A percentile compares a stretch with the other conserved stretches of the same genome.
phyloP scores from a whole-genome alignment of 164 flowering plant species.

The Berberis thunbergii region DNA sequence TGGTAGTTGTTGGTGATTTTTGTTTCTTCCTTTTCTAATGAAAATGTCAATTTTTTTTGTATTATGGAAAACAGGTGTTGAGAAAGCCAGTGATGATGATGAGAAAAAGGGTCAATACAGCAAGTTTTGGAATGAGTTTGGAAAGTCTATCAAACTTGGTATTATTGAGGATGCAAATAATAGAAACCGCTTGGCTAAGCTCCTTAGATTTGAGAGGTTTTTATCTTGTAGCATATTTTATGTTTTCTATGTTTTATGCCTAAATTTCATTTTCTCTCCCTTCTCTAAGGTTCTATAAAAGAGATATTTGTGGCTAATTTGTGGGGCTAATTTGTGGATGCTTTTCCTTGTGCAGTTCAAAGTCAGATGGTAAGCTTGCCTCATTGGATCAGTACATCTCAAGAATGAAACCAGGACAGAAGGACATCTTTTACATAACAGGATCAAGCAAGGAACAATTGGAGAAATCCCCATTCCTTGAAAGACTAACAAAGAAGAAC shows the following conservation, averaged over 20 bases:
- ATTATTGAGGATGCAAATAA: conserved; percentile 93
- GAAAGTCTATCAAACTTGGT: conserved; percentile 93
- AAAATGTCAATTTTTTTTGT: no score
- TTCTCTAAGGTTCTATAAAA: no score
- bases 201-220: conserved; percentile 85
- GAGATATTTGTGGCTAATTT: no score
- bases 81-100: conserved; percentile 46
- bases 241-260: no score
- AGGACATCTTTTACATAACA: conserved; percentile 92
- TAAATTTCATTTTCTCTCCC: no score
- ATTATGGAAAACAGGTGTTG: conserved; percentile 19
- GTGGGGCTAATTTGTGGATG: no score
- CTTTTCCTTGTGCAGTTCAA: conserved; percentile 43
- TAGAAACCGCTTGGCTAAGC: conserved; percentile 88
- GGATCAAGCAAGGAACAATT: conserved; percentile 89
- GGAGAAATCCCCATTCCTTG: conserved; percentile 97
- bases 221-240: no score
- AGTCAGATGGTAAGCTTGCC: conserved; percentile 75
- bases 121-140: conserved; percentile 96
- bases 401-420: conserved; percentile 91
- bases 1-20: no score
- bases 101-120: conserved; percentile 90
- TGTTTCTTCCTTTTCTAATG: no score
- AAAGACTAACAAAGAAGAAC: conserved; percentile 80
- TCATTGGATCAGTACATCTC: conserved; percentile 91